These are phyloP conservation scores for Platanthera guangdongensis DNA, from an alignment of 106 monocot genomes.

Conservation along the genomic window DNA sequence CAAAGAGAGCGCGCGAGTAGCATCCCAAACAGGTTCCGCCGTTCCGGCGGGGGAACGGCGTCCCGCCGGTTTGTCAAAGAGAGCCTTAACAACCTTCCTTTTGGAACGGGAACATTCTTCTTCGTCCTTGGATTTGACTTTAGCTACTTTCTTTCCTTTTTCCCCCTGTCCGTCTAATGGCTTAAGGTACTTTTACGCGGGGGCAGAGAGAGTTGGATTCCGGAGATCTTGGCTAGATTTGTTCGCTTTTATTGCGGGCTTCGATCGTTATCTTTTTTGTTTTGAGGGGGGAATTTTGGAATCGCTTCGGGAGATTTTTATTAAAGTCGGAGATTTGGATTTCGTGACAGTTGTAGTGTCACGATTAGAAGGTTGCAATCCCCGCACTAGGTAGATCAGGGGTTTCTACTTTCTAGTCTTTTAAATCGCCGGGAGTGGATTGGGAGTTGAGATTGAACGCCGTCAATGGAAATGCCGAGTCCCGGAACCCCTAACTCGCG, in stretches of 20 bases:
- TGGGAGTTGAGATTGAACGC: neutral
- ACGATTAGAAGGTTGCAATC: neutral
- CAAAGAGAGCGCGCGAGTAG: no score
- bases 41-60: no score
- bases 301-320: slow-evolving; percentile 7
- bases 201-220: neutral
- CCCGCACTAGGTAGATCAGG: neutral
- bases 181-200: neutral
- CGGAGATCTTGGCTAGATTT: slow-evolving; percentile 11
- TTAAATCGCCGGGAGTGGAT: neutral
- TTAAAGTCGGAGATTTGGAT: neutral
- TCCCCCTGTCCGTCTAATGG: neutral
- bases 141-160: neutral
- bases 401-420: neutral
- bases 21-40: no score
- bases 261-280: neutral
- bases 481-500: slow-evolving; percentile 1
- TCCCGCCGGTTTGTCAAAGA: no score
- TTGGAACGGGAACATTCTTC: neutral
- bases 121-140: neutral
- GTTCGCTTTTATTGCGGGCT: neutral
- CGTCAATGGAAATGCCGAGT: slow-evolving; percentile 7
- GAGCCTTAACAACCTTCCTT: neutral
- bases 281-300: neutral
- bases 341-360: neutral